These are phyloP conservation scores for Nymphaea colorata DNA, from an alignment of 164 flowering plant species.

Conservation along the genomic window DNA sequence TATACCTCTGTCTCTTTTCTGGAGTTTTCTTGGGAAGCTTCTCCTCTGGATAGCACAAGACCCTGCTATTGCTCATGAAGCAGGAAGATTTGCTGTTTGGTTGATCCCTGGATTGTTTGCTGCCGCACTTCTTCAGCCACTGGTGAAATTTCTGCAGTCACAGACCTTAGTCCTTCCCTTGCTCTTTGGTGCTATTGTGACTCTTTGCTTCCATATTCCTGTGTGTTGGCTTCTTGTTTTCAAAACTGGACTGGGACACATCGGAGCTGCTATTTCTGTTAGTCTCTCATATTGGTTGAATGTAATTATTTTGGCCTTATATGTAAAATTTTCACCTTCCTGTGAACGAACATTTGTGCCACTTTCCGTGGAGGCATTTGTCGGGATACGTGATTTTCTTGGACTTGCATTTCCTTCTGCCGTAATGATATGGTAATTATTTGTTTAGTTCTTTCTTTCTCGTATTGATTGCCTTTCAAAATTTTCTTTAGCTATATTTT, in stretches of 20 bases:
- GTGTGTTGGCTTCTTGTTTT: slow-evolving; percentile 47
- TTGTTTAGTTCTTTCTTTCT: not conserved
- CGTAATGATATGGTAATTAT: slow-evolving; percentile 62
- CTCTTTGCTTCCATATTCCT: slow-evolving; percentile 27
- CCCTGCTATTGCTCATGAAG: slow-evolving; percentile 36
- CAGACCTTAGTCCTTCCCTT: slow-evolving; percentile 39
- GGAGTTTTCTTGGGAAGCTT: slow-evolving; percentile 31
- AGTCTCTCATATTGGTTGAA: slow-evolving; percentile 39
- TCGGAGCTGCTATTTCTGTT: slow-evolving; percentile 39
- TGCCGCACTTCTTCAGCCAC: slow-evolving; percentile 33
- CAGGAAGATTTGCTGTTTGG: slow-evolving; percentile 32
- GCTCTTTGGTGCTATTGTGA: slow-evolving; percentile 25
- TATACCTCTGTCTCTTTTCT: slow-evolving; percentile 32
- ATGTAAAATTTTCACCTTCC: slow-evolving; percentile 27
- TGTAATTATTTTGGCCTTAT: slow-evolving; percentile 22
- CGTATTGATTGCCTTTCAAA: no score
- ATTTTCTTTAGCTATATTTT: no score
- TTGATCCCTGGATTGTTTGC: slow-evolving; percentile 43
- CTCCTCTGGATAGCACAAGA: slow-evolving; percentile 44
- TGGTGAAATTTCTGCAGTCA: slow-evolving; percentile 27
- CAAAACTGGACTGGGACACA: slow-evolving; percentile 24
- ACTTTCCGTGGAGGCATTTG: slow-evolving; percentile 44
- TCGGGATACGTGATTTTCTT: slow-evolving; percentile 46
- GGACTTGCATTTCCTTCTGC: slow-evolving; percentile 76
- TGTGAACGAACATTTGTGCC: slow-evolving; percentile 54